Evolutionary conservation across 2,329 filamentous ascomycete species (phyloP).

Genomic region (Trichoderma cornu-damae): DNA sequence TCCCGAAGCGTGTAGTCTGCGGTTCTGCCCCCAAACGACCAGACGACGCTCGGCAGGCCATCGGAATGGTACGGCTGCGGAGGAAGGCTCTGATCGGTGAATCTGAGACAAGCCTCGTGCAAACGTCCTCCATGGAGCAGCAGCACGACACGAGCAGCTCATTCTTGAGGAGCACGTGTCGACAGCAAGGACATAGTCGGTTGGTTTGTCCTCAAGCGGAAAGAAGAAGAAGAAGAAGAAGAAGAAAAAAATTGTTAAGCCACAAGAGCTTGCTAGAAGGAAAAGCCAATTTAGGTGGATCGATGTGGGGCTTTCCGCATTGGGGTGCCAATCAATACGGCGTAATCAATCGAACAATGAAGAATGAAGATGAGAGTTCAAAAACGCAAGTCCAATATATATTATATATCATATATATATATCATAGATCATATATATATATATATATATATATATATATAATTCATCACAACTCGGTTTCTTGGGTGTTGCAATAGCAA

Average conservation of each 20-base stretch:
- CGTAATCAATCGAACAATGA: too few relatives aligned
- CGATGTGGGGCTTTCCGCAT: slow-evolving; percentile 2
- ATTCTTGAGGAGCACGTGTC: slow-evolving; percentile 29
- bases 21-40: slow-evolving; percentile 22
- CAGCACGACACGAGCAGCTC: slow-evolving; percentile 45
- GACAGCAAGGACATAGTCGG: background rate
- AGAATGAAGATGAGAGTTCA: background rate
- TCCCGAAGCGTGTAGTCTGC: slow-evolving; percentile 25
- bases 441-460: too few relatives aligned
- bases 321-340: too few relatives aligned
- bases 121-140: slow-evolving; percentile 44
- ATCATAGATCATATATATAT: too few relatives aligned
- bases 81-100: slow-evolving; percentile 30
- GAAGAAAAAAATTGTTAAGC: background rate
- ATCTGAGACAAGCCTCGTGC: slow-evolving; percentile 42
- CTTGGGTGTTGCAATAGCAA: too few relatives aligned
- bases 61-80: background rate
- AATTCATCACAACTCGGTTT: too few relatives aligned
- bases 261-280: slow-evolving; percentile 8
- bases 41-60: background rate
- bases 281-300: slow-evolving; percentile 5
- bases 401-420: too few relatives aligned
- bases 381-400: background rate
- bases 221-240: too few relatives aligned
- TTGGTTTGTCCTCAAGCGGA: background rate